These are phyloP conservation scores for Aspergillus fischeri DNA, from an alignment of 2,329 filamentous ascomycete species.

Conservation along the genomic window DNA sequence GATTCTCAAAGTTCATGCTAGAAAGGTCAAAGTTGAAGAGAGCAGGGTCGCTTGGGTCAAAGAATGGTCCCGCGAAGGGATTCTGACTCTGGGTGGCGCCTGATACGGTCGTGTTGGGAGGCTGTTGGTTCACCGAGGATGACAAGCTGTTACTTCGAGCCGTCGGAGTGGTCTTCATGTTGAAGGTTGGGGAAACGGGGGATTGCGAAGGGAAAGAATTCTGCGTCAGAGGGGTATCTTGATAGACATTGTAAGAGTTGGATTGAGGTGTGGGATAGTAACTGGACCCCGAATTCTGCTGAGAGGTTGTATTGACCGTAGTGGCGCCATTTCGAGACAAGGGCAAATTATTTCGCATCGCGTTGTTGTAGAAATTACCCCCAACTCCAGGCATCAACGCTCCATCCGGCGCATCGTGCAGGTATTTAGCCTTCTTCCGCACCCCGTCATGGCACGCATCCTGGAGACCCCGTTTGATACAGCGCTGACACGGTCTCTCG, in stretches of 20 bases:
- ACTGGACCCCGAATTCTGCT: constrained; percentile 23
- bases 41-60: constrained; percentile 87
- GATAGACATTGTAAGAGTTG: constrained; percentile 44
- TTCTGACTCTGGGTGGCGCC: constrained; percentile 40
- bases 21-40: constrained; percentile 95
- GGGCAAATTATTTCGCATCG: constrained; percentile 29
- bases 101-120: constrained; percentile 46
- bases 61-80: constrained; percentile 57
- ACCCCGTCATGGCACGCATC: constrained; percentile 94
- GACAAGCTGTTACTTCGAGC: constrained; percentile 33
- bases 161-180: constrained; percentile 44
- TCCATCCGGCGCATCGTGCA: constrained; percentile 90
- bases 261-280: constrained; percentile 35
- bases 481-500: constrained; percentile 88
- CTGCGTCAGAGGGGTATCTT: constrained; percentile 43
- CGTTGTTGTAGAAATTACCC: constrained; percentile 54
- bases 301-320: constrained; percentile 21
- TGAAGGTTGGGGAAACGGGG: constrained; percentile 70
- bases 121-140: constrained; percentile 45
- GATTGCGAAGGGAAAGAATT: constrained; percentile 61
- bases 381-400: constrained; percentile 82
- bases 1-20: constrained; percentile 90
- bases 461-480: constrained; percentile 87
- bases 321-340: constrained; percentile 30
- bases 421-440: constrained; percentile 97